Base-by-base conservation (phyloP, 345 rosid species). In the Ricinus communis region DNA sequence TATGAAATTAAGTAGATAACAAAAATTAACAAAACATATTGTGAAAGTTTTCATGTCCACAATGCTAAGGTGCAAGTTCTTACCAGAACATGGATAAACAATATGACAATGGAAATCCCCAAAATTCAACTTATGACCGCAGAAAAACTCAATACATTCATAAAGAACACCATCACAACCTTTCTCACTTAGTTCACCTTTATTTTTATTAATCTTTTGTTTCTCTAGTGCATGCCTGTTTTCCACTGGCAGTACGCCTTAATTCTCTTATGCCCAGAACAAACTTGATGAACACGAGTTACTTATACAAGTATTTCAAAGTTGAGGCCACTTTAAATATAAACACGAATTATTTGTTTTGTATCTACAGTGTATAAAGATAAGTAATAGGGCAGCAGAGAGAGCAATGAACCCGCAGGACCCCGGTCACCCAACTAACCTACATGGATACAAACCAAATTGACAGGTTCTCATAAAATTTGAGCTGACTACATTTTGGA, bases 21-120 rank as follows among this genome's bases (percentile, higher is more conserved):
- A 63, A 69, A 62, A 40, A 68, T 71, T 43, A 53, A 7, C 9
- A 1, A 31, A 6, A 68, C 7, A 68, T 61, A 70, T 69, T 30
- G 12, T 9, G 4, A 9, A 73, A 14, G 36, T 5, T 24, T 65
- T 45, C 45, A 55, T 57, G 18, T 53, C 46, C 31, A 56, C 14
- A 22, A 47, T 55, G 53, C 62, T 51, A 11, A 51, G 27, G 31
- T 58, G 9, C 54, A 41, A 63, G 19, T 0, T 21, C 30, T 53
- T 2, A 16, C 43, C 10, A 40, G 4, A 40, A 28, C 30, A 57
- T 30, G 51, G 15, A 69, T 27, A 11, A 47, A 18, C 30, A 36
- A 70, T 27, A 9, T 4, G 8, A 21, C 49, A 36, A 46, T 33
- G 6, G 6, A 33, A 33, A 2, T 18, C 65, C 52, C 50, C 49